Percentiles rank a stretch among this genome's conserved stretches.
phyloP scores from a whole-genome alignment of 2,329 filamentous ascomycete species.

The Coniochaeta sp. region DNA sequence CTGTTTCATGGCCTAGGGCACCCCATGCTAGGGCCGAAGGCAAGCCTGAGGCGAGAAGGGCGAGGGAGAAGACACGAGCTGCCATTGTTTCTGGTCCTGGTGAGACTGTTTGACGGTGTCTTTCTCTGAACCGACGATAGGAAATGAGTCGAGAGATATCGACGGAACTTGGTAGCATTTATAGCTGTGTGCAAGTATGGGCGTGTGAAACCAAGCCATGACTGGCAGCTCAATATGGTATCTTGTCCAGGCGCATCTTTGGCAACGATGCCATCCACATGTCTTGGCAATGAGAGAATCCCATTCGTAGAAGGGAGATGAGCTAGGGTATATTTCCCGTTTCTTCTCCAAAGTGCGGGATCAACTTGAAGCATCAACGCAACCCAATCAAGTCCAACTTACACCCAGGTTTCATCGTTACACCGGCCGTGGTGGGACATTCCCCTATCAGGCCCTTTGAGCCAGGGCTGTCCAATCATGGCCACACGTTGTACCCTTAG shows the following conservation, averaged over 20 bases:
- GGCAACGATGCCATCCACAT: not conserved
- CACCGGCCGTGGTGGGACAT: not conserved
- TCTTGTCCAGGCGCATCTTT: not conserved
- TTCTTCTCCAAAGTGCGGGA: not conserved
- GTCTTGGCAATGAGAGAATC: not conserved
- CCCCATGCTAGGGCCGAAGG: slow-evolving; percentile 19
- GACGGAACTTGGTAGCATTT: not conserved
- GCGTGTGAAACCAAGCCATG: not conserved
- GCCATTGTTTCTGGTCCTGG: slow-evolving; percentile 12
- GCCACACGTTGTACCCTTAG: not conserved
- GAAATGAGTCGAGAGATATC: not conserved
- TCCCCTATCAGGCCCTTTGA: not conserved
- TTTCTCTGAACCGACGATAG: not conserved
- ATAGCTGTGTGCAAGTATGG: not conserved
- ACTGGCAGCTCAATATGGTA: not conserved
- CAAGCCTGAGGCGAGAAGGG: slow-evolving; percentile 13
- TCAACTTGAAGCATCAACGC: not conserved
- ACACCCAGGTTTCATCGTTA: not conserved
- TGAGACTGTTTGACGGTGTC: not conserved
- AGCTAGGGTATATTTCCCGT: not conserved
- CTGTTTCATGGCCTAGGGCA: slow-evolving; percentile 39
- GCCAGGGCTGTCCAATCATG: not conserved
- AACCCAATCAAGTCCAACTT: not conserved
- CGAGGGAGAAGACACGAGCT: slow-evolving; percentile 11
- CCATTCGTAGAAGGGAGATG: not conserved